Conservation (phyloP, 2,329 filamentous ascomycete species). For the Paraconiothyrium sp. region DNA sequence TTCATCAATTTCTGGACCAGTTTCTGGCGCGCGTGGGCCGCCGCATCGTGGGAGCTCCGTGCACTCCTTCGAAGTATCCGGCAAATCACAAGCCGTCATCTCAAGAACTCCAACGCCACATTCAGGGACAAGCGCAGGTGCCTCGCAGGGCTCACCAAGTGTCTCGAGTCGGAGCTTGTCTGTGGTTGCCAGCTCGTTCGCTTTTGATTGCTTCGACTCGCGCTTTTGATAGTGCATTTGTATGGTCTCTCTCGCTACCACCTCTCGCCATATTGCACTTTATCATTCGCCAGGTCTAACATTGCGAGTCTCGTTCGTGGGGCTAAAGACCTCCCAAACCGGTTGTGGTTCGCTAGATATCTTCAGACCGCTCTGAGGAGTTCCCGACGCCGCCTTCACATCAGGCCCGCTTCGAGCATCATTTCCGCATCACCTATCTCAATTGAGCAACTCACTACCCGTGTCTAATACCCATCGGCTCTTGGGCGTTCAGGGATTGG, state of each 20-base stretch:
- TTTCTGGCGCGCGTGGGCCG: constrained; percentile 28
- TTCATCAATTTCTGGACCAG: constrained; percentile 37
- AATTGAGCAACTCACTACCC: constrained; percentile 40
- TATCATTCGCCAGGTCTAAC: constrained; percentile 42
- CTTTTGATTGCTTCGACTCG: constrained; percentile 35
- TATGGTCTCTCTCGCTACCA: constrained; percentile 24
- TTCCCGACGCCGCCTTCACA: constrained; percentile 44
- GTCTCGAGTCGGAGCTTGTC: constrained; percentile 29
- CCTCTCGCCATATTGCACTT: constrained; percentile 24
- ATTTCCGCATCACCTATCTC: constrained; percentile 41
- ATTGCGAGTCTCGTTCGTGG: constrained; percentile 43
- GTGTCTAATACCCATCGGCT: constrained; percentile 39
- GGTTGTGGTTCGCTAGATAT: constrained; percentile 33
- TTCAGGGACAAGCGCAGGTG: constrained; percentile 45
- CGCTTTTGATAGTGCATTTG: constrained; percentile 23
- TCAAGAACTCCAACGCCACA: constrained; percentile 37
- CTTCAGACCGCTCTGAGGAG: constrained; percentile 31
- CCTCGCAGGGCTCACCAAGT: constrained; percentile 31
- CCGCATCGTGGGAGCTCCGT: constrained; percentile 41
- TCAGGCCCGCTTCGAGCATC: constrained; percentile 46
- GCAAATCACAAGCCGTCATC: constrained; percentile 42
- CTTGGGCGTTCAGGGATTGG: constrained; percentile 35
- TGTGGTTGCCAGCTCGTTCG: constrained; percentile 28
- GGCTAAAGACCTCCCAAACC: constrained; percentile 41
- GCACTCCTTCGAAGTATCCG: constrained; percentile 31